These are phyloP conservation scores for Kuraishia borneana DNA, from an alignment of 805 yeast species.

Conservation along the genomic window DNA sequence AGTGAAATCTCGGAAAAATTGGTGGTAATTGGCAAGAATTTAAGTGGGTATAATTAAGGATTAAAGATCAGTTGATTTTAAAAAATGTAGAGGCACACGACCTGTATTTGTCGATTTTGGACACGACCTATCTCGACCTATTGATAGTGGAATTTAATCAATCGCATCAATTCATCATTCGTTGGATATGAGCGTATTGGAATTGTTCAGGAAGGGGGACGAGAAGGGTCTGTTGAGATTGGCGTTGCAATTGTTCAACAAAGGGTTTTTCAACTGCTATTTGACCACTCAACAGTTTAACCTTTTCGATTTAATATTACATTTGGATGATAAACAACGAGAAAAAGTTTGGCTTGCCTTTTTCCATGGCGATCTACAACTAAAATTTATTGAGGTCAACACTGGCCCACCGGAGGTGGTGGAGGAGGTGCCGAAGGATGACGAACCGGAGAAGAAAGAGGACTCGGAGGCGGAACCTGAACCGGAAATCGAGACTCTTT, in stretches of 20 bases:
- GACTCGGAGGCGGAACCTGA: slow-evolving; percentile 7
- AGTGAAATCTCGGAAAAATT: slow-evolving; percentile 18
- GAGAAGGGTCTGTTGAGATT: slow-evolving; percentile 17
- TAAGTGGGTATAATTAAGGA: slow-evolving; percentile 17
- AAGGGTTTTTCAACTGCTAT: slow-evolving; percentile 33
- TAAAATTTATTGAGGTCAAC: slow-evolving; percentile 13
- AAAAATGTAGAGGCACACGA: no score
- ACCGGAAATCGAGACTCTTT: slow-evolving; percentile 23
- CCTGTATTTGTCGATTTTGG: no score
- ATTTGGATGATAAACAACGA: slow-evolving; percentile 13
- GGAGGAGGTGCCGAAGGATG: neutral
- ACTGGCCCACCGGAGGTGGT: slow-evolving; percentile 13
- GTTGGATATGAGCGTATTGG: no score
- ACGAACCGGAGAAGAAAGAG: slow-evolving; percentile 2
- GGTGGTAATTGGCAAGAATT: slow-evolving; percentile 14
- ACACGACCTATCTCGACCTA: no score
- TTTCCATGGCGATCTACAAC: slow-evolving; percentile 25
- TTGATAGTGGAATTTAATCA: no score
- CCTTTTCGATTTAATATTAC: slow-evolving; percentile 33
- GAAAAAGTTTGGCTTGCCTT: slow-evolving; percentile 31
- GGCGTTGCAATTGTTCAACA: slow-evolving; percentile 22
- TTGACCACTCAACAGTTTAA: slow-evolving; percentile 46
- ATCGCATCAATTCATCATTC: no score
- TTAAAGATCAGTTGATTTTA: no score
- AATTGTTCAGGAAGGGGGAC: slow-evolving; percentile 11